Evolutionary conservation across 2,329 filamentous ascomycete genomes (phyloP).

Genomic region (Colletotrichum aenigma): DNA sequence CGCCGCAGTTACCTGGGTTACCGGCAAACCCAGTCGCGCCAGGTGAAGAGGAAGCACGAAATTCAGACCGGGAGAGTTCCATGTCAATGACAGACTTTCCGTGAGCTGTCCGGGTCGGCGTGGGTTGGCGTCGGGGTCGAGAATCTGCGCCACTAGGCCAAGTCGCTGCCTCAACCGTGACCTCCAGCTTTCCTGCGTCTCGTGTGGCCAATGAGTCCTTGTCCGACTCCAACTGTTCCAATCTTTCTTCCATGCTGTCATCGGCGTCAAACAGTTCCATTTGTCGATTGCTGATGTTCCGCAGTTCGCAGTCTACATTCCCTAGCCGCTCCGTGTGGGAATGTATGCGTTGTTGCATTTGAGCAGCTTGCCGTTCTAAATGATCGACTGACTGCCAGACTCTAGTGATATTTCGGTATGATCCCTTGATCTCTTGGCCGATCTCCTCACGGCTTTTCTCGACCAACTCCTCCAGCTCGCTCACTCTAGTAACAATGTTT

Average conservation of each 20-base stretch:
- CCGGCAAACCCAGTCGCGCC: background rate
- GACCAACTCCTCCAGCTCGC: constrained; percentile 57
- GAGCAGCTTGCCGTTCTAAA: constrained; percentile 40
- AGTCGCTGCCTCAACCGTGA: background rate
- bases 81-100: background rate
- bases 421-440: constrained; percentile 56
- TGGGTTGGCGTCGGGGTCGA: background rate
- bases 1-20: constrained; percentile 24
- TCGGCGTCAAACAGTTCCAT: constrained; percentile 55
- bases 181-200: background rate
- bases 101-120: background rate
- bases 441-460: constrained; percentile 57
- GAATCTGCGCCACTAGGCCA: background rate
- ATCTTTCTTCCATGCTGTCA: constrained; percentile 57
- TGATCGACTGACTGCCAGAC: constrained; percentile 58
- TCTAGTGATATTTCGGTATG: constrained; percentile 58
- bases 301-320: constrained; percentile 43
- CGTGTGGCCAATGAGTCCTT: background rate
- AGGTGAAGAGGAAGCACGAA: background rate
- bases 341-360: constrained; percentile 39
- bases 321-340: constrained; percentile 45
- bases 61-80: too few relatives aligned
- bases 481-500: constrained; percentile 47
- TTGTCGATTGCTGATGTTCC: constrained; percentile 51
- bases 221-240: constrained; percentile 53